phyloP scores from a whole-genome alignment of 345 rosid genomes.

The Moringa oleifera region DNA sequence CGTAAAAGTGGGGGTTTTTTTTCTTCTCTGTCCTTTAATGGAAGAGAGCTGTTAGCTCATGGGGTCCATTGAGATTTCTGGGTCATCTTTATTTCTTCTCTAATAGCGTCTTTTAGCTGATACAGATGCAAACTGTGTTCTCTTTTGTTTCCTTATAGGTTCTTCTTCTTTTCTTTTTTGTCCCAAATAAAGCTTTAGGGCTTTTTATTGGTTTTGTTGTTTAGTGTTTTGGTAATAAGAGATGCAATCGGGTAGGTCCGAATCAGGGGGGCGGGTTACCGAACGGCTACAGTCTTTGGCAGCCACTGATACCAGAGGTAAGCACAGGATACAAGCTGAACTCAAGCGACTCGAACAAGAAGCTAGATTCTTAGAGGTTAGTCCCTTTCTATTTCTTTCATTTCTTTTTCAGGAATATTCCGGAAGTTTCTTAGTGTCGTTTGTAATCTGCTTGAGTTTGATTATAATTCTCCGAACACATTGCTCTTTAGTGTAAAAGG shows the following conservation, averaged over 20 bases:
- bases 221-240: conserved; percentile 2
- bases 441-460: neutral
- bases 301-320: conserved; percentile 56
- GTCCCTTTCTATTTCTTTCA: neutral
- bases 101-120: conserved; percentile 11
- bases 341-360: conserved; percentile 81
- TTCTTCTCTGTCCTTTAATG: conserved; percentile 4
- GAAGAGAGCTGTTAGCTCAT: conserved; percentile 1
- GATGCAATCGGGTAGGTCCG: conserved; percentile 60
- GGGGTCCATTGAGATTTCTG: conserved; percentile 40
- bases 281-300: conserved; percentile 28
- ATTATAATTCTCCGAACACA: neutral
- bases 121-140: conserved; percentile 9
- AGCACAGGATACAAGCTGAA: conserved; percentile 73
- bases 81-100: conserved; percentile 30
- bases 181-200: conserved; percentile 8
- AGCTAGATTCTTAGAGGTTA: conserved; percentile 65
- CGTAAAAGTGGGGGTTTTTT: neutral
- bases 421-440: neutral
- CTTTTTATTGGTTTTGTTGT: conserved; percentile 14
- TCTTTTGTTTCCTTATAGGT: neutral
- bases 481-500: neutral
- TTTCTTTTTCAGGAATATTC: neutral
- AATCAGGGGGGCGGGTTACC: conserved; percentile 39
- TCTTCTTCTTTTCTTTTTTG: neutral